phyloP scores from a whole-genome alignment of 306 rosid species.

The Hippophae tibetana region DNA sequence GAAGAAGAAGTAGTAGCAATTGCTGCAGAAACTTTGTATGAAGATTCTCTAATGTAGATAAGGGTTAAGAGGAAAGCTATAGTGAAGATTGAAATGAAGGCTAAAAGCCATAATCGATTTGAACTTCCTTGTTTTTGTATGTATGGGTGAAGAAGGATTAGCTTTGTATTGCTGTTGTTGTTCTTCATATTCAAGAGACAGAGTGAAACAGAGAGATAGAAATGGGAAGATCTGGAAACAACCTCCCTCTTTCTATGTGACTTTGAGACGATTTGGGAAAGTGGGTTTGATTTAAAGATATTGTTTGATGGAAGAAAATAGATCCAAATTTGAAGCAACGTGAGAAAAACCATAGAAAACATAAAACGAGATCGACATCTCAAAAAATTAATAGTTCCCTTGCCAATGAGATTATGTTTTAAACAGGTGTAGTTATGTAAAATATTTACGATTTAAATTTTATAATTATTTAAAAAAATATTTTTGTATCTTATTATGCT shows the following conservation, averaged over 20 bases:
- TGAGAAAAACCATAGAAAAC: background rate
- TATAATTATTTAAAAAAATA: no score
- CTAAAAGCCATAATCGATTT: constrained; percentile 69
- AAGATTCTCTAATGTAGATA: constrained; percentile 60
- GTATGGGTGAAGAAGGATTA: constrained; percentile 93
- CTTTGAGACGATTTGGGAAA: constrained; percentile 8
- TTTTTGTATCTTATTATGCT: no score
- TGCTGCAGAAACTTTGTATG: constrained; percentile 6
- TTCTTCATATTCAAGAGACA: constrained; percentile 37
- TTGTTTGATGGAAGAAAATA: constrained; percentile 23
- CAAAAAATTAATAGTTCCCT: constrained; percentile 4
- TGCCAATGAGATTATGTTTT: no score
- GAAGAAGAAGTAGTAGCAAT: constrained; percentile 18
- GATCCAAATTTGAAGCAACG: constrained; percentile 32
- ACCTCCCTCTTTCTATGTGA: background rate
- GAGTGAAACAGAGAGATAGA: background rate
- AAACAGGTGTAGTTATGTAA: no score
- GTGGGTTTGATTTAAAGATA: constrained; percentile 45
- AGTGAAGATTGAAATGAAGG: constrained; percentile 72
- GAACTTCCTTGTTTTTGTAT: constrained; percentile 94
- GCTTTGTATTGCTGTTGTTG: constrained; percentile 60
- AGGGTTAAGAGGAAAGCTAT: constrained; percentile 71
- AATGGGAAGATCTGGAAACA: background rate
- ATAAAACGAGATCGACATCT: constrained; percentile 37
- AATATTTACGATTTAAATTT: no score